Conservation (phyloP, 345 rosid genomes). For the Tarenaya hassleriana region DNA sequence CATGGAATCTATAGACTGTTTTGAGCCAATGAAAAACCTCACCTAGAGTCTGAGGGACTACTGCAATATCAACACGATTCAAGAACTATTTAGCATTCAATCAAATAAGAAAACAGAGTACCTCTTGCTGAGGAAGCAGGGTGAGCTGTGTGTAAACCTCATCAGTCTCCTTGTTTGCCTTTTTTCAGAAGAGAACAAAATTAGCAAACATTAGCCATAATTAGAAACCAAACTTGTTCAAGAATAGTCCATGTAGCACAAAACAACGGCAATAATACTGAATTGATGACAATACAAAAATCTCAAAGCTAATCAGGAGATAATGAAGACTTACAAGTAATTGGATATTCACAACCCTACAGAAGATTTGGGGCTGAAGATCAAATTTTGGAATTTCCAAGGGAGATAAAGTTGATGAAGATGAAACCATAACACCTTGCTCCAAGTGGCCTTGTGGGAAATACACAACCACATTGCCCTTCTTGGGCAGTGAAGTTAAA, state of each 20-base stretch:
- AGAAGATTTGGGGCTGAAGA: constrained; percentile 63
- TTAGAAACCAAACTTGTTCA: constrained; percentile 17
- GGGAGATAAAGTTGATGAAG: constrained; percentile 38
- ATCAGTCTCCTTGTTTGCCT: constrained; percentile 91
- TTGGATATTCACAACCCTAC: constrained; percentile 59
- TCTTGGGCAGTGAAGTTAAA: constrained; percentile 66
- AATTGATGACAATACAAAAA: constrained; percentile 13
- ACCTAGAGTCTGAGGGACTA: constrained; percentile 4
- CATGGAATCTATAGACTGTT: not conserved
- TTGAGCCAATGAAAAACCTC: not conserved
- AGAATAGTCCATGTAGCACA: constrained; percentile 17
- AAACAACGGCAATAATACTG: constrained; percentile 5
- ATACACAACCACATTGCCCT: constrained; percentile 73
- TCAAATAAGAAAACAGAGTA: constrained; percentile 22
- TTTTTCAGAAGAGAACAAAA: constrained; percentile 5
- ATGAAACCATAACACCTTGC: constrained; percentile 37
- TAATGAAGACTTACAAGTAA: constrained; percentile 47
- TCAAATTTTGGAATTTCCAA: constrained; percentile 47
- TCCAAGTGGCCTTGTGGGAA: constrained; percentile 89
- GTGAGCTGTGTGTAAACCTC: constrained; percentile 76
- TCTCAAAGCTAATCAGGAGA: not conserved
- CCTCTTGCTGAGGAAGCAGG: constrained; percentile 74
- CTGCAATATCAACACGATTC: too few species aligned
- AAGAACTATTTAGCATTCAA: too few species aligned
- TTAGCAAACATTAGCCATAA: not conserved